phyloP scores from a whole-genome alignment of 2,329 filamentous ascomycete genomes.

The Beauveria pseudobassiana region DNA sequence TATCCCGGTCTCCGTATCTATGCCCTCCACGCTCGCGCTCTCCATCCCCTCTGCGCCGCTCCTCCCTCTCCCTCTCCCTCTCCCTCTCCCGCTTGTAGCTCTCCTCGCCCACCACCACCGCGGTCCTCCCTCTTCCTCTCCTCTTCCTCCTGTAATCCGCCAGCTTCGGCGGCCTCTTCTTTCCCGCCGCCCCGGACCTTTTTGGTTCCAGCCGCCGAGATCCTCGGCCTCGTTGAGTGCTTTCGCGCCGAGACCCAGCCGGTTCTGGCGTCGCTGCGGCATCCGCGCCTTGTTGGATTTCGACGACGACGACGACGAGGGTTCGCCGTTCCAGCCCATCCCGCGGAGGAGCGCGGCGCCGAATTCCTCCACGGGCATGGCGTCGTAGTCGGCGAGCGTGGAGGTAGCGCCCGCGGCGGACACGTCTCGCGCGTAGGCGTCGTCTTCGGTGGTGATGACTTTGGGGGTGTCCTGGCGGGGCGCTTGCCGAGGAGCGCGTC shows the following conservation, averaged over 20 bases:
- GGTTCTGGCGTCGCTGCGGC: slow-evolving; percentile 58
- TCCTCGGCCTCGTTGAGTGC: slow-evolving; percentile 65
- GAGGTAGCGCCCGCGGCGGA: slow-evolving; percentile 65
- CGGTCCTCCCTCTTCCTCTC: slow-evolving; percentile 39
- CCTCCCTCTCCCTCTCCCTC: slow-evolving; percentile 33
- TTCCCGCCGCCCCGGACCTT: slow-evolving; percentile 32
- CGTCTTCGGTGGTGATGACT: slow-evolving; percentile 53
- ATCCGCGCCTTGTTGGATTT: slow-evolving; percentile 57
- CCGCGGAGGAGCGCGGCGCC: slow-evolving; percentile 82
- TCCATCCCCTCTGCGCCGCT: slow-evolving; percentile 24
- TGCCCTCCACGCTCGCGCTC: slow-evolving; percentile 19
- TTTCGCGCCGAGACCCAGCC: slow-evolving; percentile 85
- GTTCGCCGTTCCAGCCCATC: slow-evolving; percentile 86
- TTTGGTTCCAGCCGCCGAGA: slow-evolving; percentile 73
- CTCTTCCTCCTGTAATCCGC: slow-evolving; percentile 42
- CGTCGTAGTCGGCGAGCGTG: slow-evolving; percentile 75
- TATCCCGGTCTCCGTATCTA: slow-evolving; percentile 18
- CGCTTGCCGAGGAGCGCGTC: slow-evolving; percentile 56
- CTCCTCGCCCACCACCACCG: slow-evolving; percentile 20
- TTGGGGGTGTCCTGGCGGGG: slow-evolving; percentile 34
- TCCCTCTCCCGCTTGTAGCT: slow-evolving; percentile 40
- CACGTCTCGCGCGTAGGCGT: slow-evolving; percentile 64
- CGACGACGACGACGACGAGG: slow-evolving; percentile 21
- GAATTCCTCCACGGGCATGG: slow-evolving; percentile 89
- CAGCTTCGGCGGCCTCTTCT: slow-evolving; percentile 35